phyloP scores from a whole-genome alignment of 495 filamentous ascomycete genomes.

The Aspergillus baeticus region DNA sequence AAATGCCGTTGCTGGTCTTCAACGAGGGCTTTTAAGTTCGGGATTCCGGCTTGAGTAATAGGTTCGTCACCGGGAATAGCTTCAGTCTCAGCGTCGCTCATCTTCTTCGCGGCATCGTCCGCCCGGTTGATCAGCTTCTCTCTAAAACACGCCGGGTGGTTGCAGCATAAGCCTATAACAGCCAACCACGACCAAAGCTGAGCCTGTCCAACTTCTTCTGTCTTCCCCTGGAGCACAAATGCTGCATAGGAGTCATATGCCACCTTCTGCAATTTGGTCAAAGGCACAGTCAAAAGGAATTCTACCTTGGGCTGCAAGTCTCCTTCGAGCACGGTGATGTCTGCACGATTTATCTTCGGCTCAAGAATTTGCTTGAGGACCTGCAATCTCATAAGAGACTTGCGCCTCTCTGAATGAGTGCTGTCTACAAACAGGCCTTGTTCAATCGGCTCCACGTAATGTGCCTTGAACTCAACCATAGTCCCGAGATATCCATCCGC shows the following conservation, averaged over 20 bases:
- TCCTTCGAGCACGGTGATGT: constrained; percentile 61
- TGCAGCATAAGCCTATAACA: constrained; percentile 65
- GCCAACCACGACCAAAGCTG: constrained; percentile 51
- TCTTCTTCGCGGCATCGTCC: constrained; percentile 23
- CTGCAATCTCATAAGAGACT: constrained; percentile 61
- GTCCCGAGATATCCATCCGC: constrained; percentile 74
- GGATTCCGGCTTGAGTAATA: constrained; percentile 31
- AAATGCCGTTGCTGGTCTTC: constrained; percentile 31
- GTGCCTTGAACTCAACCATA: constrained; percentile 58
- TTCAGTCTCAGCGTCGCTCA: constrained; percentile 23
- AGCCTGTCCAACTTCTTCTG: constrained; percentile 20
- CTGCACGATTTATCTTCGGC: constrained; percentile 77
- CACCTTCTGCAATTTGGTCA: constrained; percentile 63
- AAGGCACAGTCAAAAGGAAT: constrained; percentile 71
- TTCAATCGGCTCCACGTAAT: constrained; percentile 72
- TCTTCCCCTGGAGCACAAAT: constrained; percentile 24
- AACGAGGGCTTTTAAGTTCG: constrained; percentile 18
- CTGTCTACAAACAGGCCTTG: constrained; percentile 69
- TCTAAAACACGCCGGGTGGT: constrained; percentile 68
- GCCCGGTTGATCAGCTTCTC: constrained; percentile 45
- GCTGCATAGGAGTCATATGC: constrained; percentile 63
- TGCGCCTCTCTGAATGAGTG: constrained; percentile 46
- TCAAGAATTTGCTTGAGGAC: constrained; percentile 69
- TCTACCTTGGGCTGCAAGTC: constrained; percentile 74
- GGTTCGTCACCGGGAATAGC: constrained; percentile 23